Conservation (phyloP, 2,329 filamentous ascomycete species). For the Alternaria tenuissima region DNA sequence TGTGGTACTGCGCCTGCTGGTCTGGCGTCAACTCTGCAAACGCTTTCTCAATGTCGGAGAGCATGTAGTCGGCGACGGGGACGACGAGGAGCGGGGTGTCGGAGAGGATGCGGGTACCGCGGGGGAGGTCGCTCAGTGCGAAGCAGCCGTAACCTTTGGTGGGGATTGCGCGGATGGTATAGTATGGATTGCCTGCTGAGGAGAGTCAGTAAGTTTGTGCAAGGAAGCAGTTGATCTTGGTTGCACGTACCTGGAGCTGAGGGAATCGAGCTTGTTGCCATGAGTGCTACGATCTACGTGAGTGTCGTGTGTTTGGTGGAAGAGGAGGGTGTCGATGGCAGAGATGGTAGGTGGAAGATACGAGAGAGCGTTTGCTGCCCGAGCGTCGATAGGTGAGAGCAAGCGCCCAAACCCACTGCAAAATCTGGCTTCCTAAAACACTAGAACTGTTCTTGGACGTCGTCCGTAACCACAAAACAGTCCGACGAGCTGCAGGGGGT, state of each 20-base stretch:
- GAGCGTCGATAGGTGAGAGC: neutral
- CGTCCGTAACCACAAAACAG: neutral
- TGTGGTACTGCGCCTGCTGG: constrained; percentile 36
- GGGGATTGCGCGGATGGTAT: constrained; percentile 42
- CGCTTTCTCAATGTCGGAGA: constrained; percentile 42
- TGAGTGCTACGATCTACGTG: neutral
- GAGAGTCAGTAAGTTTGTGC: neutral
- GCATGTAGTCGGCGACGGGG: constrained; percentile 40
- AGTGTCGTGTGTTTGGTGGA: neutral
- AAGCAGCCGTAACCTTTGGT: constrained; percentile 56
- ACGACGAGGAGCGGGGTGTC: constrained; percentile 52
- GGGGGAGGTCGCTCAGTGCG: constrained; percentile 45
- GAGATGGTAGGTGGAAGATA: neutral
- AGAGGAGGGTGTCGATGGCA: neutral
- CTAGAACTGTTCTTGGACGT: neutral
- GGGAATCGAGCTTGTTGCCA: neutral
- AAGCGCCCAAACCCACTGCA: neutral
- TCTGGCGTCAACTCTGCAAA: constrained; percentile 30
- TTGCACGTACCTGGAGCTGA: constrained; percentile 7
- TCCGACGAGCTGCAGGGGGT: neutral
- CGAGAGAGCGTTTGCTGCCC: neutral
- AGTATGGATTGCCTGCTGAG: constrained; percentile 31
- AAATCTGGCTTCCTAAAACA: neutral
- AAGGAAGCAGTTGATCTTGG: neutral
- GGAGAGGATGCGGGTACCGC: constrained; percentile 52